Evolutionary conservation across 164 flowering plant species (phyloP).

Genomic region (Akebia trifoliata): DNA sequence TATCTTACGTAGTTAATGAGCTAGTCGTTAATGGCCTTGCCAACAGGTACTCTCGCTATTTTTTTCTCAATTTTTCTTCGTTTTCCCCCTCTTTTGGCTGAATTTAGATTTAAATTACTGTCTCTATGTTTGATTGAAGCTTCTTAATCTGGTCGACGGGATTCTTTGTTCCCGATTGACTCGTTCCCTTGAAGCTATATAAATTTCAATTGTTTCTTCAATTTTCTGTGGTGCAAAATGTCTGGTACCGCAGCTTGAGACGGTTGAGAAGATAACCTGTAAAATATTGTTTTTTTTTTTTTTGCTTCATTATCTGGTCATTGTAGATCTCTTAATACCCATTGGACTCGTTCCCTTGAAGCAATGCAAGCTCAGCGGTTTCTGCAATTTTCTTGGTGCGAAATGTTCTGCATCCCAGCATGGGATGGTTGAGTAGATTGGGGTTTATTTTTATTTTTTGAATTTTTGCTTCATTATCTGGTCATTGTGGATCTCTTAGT

Average conservation of each 20-base stretch:
- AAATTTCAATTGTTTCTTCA: constrained; percentile 1
- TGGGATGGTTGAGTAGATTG: constrained; percentile 8
- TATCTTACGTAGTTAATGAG: constrained; percentile 61
- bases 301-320: constrained; percentile 10
- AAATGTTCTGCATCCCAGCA: background rate
- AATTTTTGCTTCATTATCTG: constrained; percentile 8
- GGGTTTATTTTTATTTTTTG: no score
- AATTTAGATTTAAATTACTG: background rate
- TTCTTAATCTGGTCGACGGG: constrained; percentile 39
- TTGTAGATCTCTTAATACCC: background rate
- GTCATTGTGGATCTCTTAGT: background rate
- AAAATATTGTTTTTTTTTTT: background rate
- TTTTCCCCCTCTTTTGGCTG: background rate
- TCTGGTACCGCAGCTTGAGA: constrained; percentile 2
- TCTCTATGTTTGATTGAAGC: constrained; percentile 19
- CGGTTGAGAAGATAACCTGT: constrained; percentile 5
- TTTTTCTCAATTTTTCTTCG: background rate
- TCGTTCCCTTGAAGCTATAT: constrained; percentile 27
- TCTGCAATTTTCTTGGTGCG: background rate
- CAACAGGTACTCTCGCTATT: constrained; percentile 41
- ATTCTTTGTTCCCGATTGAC: constrained; percentile 20
- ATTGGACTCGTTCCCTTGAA: constrained; percentile 19
- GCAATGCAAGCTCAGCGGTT: constrained; percentile 6
- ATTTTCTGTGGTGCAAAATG: background rate
- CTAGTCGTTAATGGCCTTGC: constrained; percentile 61